Base-by-base conservation (phyloP, 2,329 filamentous ascomycete species). In the Cercospora sp. region DNA sequence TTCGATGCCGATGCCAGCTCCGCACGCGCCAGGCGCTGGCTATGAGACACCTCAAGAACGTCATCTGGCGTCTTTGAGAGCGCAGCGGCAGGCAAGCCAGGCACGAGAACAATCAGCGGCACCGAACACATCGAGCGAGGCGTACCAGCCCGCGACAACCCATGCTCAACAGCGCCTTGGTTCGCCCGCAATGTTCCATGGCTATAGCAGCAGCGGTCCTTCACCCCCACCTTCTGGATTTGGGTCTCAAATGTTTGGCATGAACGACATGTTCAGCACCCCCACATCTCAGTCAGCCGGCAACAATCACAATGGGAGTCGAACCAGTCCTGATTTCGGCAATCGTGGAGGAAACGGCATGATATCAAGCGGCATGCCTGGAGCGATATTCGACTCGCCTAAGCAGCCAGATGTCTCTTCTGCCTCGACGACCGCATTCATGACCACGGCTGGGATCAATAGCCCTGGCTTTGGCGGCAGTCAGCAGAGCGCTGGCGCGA, bases 371-470 rank as follows among this genome's bases (percentile, higher is more conserved):
- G 72, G 69, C 23, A 71, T 74, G 64, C 69, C 69, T 23, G 61
- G 68, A 16, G 69, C 70, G 36, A 72, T 78, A 70, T 77, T 77
- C 58, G 76, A 78, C 60, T 77, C 75, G 55, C 75, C 75, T n/a
- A 76, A 73, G 65, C 70, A 72, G 45, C 62, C 70, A 48, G 62
- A 70, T 33, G 63, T 66, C 16, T 64, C 65, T 65, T 58, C 67
- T 28, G 61, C 67, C 28, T 64, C 61, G 28, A 68, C 51, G 10
- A 60, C 59, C 33, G 67, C 42, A 48, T 73, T 75, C 65, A 70
- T 69, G 8, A 68, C 67, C 8, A 70, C 67, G 26, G 72, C 71
- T 13, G 73, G 75, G 10, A 60, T 77, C 18, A 72, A 75, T 59
- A 77, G 76, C 59, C 76, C 76, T 18, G 72, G 73, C 26, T 77